These are phyloP conservation scores for Barnettozyma sp. DNA, from an alignment of 805 yeast genomes.

Conservation along the genomic window DNA sequence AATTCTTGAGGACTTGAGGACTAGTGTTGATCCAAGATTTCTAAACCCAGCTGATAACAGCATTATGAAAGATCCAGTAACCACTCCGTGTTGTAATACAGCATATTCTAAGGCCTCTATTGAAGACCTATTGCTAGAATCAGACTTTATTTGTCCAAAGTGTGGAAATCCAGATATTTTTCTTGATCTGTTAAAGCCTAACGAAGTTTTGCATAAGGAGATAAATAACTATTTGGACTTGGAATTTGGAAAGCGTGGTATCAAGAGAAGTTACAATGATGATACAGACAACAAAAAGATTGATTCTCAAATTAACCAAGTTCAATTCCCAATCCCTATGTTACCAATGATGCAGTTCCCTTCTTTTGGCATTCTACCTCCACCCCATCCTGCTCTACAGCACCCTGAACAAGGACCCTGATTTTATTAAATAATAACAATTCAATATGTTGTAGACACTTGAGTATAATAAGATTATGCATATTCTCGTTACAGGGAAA, in stretches of 20 bases:
- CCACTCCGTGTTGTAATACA: slow-evolving; percentile 72
- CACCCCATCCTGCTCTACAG: slow-evolving; percentile 17
- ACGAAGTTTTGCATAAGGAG: slow-evolving; percentile 49
- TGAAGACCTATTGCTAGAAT: slow-evolving; percentile 62
- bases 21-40: slow-evolving; percentile 45
- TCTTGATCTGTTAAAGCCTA: slow-evolving; percentile 62
- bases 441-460: too few relatives aligned
- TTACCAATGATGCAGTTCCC: slow-evolving; percentile 21
- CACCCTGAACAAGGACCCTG: background rate
- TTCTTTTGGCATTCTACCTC: slow-evolving; percentile 29
- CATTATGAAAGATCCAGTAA: slow-evolving; percentile 63
- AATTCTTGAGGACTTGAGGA: slow-evolving; percentile 23
- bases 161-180: slow-evolving; percentile 70
- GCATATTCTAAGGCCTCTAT: slow-evolving; percentile 54
- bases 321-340: slow-evolving; percentile 5
- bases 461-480: too few relatives aligned
- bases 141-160: slow-evolving; percentile 86
- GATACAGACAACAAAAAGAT: slow-evolving; percentile 14
- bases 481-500: too few relatives aligned
- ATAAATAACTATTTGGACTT: slow-evolving; percentile 45
- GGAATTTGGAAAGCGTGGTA: slow-evolving; percentile 27
- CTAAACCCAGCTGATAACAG: slow-evolving; percentile 66
- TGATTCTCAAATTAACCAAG: slow-evolving; percentile 5
- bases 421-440: background rate
- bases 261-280: slow-evolving; percentile 20